These are phyloP conservation scores for Lactifluus echinatus DNA, from an alignment of 768 basidiomycete genomes.

Conservation along the genomic window DNA sequence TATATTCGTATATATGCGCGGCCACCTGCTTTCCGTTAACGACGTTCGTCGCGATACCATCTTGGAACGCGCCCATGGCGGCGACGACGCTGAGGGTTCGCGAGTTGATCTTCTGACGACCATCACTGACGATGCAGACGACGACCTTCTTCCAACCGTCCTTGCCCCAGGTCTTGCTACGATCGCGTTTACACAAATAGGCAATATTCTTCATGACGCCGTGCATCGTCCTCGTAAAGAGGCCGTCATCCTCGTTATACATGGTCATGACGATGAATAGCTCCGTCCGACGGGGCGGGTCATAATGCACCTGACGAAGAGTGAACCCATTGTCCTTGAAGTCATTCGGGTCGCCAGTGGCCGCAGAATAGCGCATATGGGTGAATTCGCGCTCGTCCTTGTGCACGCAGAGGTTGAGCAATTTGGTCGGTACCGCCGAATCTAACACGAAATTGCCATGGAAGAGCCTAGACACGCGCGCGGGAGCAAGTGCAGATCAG, in stretches of 20 bases:
- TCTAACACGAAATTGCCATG: conserved; percentile 93
- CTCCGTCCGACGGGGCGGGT: conserved; percentile 85
- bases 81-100: conserved; percentile 81
- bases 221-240: conserved; percentile 91
- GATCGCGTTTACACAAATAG: conserved; percentile 76
- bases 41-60: conserved; percentile 81
- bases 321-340: conserved; percentile 79
- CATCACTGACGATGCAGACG: conserved; percentile 86
- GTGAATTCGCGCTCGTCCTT: conserved; percentile 85
- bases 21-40: conserved; percentile 77
- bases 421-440: conserved; percentile 81
- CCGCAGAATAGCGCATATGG: conserved; percentile 93
- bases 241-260: conserved; percentile 90
- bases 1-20: conserved; percentile 91
- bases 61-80: conserved; percentile 91
- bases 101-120: conserved; percentile 76
- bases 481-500: not conserved
- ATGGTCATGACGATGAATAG: conserved; percentile 97
- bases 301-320: conserved; percentile 83
- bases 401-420: conserved; percentile 73
- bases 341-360: conserved; percentile 93
- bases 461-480: conserved; percentile 47
- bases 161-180: conserved; percentile 92
- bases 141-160: conserved; percentile 99
- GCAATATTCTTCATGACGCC: conserved; percentile 93